These are phyloP conservation scores for Daldinia caldariorum DNA, from an alignment of 495 filamentous ascomycete species.

Conservation along the genomic window DNA sequence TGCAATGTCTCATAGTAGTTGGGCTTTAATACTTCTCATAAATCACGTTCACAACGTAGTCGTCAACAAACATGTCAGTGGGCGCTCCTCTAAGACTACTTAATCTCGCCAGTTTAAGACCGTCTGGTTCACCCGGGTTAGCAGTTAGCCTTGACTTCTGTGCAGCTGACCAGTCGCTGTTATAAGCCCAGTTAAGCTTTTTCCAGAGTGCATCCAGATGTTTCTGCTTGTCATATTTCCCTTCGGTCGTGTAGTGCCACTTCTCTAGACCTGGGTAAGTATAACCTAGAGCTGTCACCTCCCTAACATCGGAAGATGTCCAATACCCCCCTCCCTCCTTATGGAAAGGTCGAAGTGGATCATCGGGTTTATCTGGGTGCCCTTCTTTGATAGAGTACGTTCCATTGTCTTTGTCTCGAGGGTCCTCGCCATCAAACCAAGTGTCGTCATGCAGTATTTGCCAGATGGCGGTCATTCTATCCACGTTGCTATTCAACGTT, in stretches of 20 bases:
- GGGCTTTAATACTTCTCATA: neutral
- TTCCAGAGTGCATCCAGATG: neutral
- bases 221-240: neutral
- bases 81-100: neutral
- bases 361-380: neutral
- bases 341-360: conserved; percentile 1
- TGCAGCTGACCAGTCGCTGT: neutral
- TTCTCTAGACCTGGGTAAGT: neutral
- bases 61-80: neutral
- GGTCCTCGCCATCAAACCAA: neutral
- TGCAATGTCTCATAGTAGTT: no score
- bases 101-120: neutral
- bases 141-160: neutral
- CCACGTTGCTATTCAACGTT: neutral
- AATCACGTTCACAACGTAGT: neutral
- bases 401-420: neutral
- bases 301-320: neutral
- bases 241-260: neutral
- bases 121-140: neutral
- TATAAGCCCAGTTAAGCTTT: neutral
- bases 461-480: neutral
- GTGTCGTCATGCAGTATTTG: neutral
- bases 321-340: neutral
- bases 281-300: neutral
- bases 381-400: neutral